phyloP scores from a whole-genome alignment of 2,329 filamentous ascomycete species.

The Fusarium haematococcum region DNA sequence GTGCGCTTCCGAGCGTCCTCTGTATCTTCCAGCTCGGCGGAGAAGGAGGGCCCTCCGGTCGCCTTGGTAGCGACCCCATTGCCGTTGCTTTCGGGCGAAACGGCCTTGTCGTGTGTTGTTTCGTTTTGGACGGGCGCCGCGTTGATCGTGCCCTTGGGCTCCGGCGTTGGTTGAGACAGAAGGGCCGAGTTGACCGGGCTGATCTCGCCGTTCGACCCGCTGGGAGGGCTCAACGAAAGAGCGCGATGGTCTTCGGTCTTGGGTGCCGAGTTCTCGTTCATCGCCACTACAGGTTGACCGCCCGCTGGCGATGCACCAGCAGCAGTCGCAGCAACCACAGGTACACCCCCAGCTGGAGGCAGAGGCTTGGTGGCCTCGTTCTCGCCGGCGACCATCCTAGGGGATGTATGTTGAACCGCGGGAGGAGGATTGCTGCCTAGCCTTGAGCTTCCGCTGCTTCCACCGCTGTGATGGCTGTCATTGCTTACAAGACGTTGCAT shows the following conservation, averaged over 20 bases:
- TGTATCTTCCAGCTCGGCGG: constrained; percentile 55
- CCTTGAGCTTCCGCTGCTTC: constrained; percentile 16
- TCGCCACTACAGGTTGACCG: neutral
- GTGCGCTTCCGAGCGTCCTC: constrained; percentile 60
- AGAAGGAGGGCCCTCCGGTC: constrained; percentile 32
- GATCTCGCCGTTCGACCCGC: constrained; percentile 13
- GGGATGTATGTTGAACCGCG: constrained; percentile 10
- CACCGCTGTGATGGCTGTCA: constrained; percentile 24
- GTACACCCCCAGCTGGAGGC: constrained; percentile 9
- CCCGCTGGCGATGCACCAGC: constrained; percentile 2
- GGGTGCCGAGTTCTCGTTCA: neutral
- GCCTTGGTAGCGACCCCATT: constrained; percentile 3
- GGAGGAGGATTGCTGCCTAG: neutral
- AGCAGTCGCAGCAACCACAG: constrained; percentile 3
- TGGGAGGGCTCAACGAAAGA: constrained; percentile 35
- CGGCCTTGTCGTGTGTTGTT: neutral
- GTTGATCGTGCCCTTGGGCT: neutral
- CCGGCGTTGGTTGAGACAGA: constrained; percentile 17
- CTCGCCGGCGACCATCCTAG: constrained; percentile 9
- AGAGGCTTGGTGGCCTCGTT: constrained; percentile 9
- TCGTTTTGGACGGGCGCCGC: neutral
- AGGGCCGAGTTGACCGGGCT: constrained; percentile 21
- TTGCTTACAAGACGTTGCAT: constrained; percentile 17
- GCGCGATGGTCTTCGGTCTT: constrained; percentile 18
- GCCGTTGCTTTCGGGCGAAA: constrained; percentile 1